Evolutionary conservation across 169 alveolate species (phyloP).

Genomic region (Eimeria acervulina): DNA sequence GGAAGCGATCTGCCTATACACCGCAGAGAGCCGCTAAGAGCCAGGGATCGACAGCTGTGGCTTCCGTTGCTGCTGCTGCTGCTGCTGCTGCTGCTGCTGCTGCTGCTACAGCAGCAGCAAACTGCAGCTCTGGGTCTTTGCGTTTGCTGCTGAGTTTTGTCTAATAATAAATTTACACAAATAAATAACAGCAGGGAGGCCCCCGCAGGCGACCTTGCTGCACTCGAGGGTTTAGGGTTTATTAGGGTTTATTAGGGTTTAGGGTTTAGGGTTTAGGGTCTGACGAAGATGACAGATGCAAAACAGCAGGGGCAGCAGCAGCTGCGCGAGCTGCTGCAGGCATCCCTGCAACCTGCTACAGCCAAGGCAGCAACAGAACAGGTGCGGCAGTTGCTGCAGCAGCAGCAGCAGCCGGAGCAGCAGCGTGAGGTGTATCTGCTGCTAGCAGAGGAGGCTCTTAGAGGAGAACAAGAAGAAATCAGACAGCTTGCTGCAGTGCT

Average conservation of each 20-base stretch:
- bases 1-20: neutral
- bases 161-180: too few relatives aligned
- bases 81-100: conserved; percentile 32
- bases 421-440: conserved; percentile 44
- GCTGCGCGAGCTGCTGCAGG: conserved; percentile 57
- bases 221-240: neutral
- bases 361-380: conserved; percentile 74
- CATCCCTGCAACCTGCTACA: conserved; percentile 63
- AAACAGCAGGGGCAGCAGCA: conserved; percentile 63
- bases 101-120: conserved; percentile 4
- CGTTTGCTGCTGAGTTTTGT: neutral
- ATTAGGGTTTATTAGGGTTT: conserved; percentile 56
- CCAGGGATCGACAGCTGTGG: neutral
- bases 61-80: conserved; percentile 4
- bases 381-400: conserved; percentile 66
- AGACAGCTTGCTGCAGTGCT: conserved; percentile 78
- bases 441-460: conserved; percentile 59
- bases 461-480: conserved; percentile 51
- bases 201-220: too few relatives aligned
- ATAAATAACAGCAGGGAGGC: too few relatives aligned
- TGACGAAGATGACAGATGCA: neutral
- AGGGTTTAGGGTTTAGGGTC: conserved; percentile 49
- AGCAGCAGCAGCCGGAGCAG: conserved; percentile 59
- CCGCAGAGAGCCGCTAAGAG: neutral
- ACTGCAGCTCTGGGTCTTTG: neutral